phyloP scores from a whole-genome alignment of 2,329 filamentous ascomycete species.

The Aschersonia sp. region DNA sequence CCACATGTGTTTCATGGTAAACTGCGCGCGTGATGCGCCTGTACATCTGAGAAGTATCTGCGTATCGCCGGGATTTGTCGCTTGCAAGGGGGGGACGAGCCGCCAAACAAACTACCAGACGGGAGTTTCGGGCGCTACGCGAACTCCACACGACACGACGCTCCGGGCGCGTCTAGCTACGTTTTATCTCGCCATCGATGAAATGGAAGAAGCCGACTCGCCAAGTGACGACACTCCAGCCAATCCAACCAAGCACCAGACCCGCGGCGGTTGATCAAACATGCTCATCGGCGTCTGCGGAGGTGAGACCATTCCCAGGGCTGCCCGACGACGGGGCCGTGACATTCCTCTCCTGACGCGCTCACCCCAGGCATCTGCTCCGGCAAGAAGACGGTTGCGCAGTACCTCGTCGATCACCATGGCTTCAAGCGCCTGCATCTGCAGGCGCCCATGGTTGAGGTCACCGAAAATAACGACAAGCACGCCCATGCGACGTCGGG shows the following conservation, averaged over 20 bases:
- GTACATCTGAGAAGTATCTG: too few relatives aligned
- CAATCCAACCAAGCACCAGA: slow-evolving; percentile 3
- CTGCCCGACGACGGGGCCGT: not conserved
- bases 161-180: too few relatives aligned
- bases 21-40: too few relatives aligned
- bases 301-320: slow-evolving; percentile 28
- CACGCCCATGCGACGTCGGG: slow-evolving; percentile 10
- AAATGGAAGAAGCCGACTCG: not conserved
- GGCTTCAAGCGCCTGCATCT: slow-evolving; percentile 65
- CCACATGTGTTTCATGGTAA: too few relatives aligned
- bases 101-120: not conserved
- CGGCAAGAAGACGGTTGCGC: slow-evolving; percentile 79
- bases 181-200: too few relatives aligned
- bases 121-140: not conserved
- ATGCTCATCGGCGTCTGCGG: slow-evolving; percentile 73
- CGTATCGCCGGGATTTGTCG: too few relatives aligned
- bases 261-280: not conserved
- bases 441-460: not conserved
- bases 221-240: not conserved
- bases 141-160: slow-evolving; percentile 3
- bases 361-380: slow-evolving; percentile 63
- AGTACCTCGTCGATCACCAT: slow-evolving; percentile 75
- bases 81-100: not conserved
- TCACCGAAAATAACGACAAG: slow-evolving; percentile 12
- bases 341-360: not conserved